Base-by-base conservation (phyloP, 2,329 filamentous ascomycete species). In the Hysterium pulicare region DNA sequence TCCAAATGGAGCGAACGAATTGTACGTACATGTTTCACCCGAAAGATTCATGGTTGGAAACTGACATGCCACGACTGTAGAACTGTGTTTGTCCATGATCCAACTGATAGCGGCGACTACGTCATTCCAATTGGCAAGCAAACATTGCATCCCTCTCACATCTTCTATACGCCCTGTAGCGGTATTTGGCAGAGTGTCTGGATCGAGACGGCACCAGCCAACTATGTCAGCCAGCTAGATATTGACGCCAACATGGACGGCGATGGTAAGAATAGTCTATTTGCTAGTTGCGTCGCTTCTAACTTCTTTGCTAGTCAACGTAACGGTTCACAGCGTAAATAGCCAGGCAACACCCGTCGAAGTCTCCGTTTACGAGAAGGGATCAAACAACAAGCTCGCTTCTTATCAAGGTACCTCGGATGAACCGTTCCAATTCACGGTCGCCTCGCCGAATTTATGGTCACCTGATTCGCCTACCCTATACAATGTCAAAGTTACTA, bases 171-270 rank as follows among this genome's bases (percentile, higher is more conserved):
- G 0, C 80, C 84, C 0, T 87, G 83, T 58, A 83, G 81, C 24
- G 84, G 84, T 4, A 87, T 88, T 49, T 88, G 84, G 84, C 84
- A 87, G 57, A 76, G 75, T 15, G 84, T 87, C 0, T 88, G 84
- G 84, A 67, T 88, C 2, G 80, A 85, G 57, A 72, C 77, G n/a
- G 81, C 76, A 0, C 79, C 83, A 0, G 48, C 65, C 0, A 73
- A 77, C 38, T 69, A 82, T 50, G 76, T 87, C 41, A 76, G 75
- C 0, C 70, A 76, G 31, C 64, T 87, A 2, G 78, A 86, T 47
- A 55, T 87, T 13, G 62, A 72, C 20, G 83, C 81, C 0, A 58
- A 57, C 23, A 61, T 62, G 50, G 40, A 68, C 32, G 63, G 64
- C 3, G 53, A 46, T 22, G 59, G 63, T 67, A 49, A 15, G 44